Evolutionary conservation across 129 eudicot species (phyloP), one percentile per base, ranked within the genome.

Genomic region (Heracleum sosnowskyi): DNA sequence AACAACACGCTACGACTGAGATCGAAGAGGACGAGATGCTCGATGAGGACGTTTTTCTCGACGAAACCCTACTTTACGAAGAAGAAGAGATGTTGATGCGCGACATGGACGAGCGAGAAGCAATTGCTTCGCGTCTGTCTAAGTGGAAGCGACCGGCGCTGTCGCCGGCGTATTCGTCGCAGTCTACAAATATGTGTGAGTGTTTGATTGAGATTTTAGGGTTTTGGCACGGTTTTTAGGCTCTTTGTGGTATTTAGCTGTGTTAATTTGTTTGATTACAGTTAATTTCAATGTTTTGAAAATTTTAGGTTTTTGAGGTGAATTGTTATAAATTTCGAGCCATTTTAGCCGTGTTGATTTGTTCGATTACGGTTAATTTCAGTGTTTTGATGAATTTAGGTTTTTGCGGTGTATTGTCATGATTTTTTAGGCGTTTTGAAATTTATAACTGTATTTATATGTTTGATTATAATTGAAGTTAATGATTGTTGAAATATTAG

Each of bases 131-230:
- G 24, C 90, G 96, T n/a, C 83, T 95, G 28, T 31, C 45, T 15
- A 95, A 95, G 77, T 95, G 99, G 99, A 89, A 90, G 63, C 97
- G 99, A 4, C 99, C 98, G 16, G 24, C 39, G 0, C 75, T 88
- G 36, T 75, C 84, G 7, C 47, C 77, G 16, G 62, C 88, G 9
- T 90, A 90, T 83, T 79, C 69, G 4, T 71, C 87, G n/a, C 86
- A 84, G 66, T 81, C 92, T 16, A 77, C 79, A 69, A 94, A 63
- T 80, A 84, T 94, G 34, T 85, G 98, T 94, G 87, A 37, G 40
- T 73, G 40, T 46, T 76, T 42, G 26, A 73, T 45, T 26, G 2
- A 63, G 16, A 3, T 0, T 17, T 66, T 66, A 66, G 72, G 72
- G 72, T 66, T 66, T 64, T 5, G 17, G 68, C 68, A 9, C 29